These are phyloP conservation scores for Pseudonitzschia delicatissima DNA, from an alignment of 108 stramenopile species.

Conservation along the genomic window DNA sequence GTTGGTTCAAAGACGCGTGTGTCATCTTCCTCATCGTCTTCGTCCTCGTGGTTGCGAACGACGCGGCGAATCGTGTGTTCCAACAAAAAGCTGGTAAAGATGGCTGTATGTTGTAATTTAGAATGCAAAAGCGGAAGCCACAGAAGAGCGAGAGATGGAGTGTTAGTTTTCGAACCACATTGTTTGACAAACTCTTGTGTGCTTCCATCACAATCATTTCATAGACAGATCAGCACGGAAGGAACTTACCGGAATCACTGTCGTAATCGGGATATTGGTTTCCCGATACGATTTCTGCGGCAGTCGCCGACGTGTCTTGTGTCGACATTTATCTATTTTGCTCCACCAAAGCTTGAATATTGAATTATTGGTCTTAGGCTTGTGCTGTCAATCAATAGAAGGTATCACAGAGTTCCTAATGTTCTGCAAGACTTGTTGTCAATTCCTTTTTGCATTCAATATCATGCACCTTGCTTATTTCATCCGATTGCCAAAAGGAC, in stretches of 20 bases:
- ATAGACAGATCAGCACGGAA: background rate
- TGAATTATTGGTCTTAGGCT: too few species aligned
- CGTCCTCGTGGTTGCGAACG: conserved; percentile 26
- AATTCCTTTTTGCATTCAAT: too few species aligned
- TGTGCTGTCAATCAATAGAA: too few species aligned
- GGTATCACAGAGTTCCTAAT: too few species aligned
- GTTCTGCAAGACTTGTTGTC: too few species aligned
- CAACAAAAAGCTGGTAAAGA: conserved; percentile 58
- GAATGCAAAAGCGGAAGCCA: background rate
- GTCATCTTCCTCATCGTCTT: conserved; percentile 43
- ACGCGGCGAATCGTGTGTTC: conserved; percentile 64
- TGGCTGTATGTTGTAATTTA: conserved; percentile 24
- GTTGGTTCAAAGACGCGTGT: conserved; percentile 62
- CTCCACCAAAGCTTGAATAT: too few species aligned
- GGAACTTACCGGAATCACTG: conserved; percentile 41
- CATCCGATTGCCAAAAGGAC: too few species aligned
- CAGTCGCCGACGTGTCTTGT: conserved; percentile 11
- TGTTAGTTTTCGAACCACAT: background rate
- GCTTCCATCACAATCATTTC: background rate
- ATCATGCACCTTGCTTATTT: too few species aligned
- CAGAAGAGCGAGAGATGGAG: background rate
- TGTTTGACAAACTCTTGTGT: background rate
- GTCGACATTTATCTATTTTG: too few species aligned
- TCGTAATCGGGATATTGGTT: conserved; percentile 47
- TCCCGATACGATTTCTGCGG: conserved; percentile 10